A percentile compares a stretch with the other conserved stretches of the same genome.
phyloP scores from a whole-genome alignment of 352 stramenopile genomes.

The Globisporangium radiosum region DNA sequence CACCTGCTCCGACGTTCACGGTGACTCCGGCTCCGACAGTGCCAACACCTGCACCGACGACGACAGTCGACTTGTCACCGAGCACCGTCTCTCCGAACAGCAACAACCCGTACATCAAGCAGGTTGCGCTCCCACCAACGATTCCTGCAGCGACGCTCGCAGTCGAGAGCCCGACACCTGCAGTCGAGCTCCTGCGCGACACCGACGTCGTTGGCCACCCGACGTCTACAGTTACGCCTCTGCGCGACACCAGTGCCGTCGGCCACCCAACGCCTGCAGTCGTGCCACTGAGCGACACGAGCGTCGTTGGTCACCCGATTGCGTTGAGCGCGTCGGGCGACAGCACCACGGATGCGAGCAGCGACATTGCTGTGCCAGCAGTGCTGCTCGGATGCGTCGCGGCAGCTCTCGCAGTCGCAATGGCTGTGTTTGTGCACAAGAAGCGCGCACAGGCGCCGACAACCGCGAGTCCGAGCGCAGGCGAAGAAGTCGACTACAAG shows the following conservation, averaged over 20 bases:
- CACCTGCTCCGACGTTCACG: not conserved
- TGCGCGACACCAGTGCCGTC: no score
- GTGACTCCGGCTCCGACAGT: slow-evolving; percentile 5
- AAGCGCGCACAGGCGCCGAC: slow-evolving; percentile 4
- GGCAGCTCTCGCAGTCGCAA: slow-evolving; percentile 11
- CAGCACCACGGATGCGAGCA: not conserved
- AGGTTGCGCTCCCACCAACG: slow-evolving; percentile 8
- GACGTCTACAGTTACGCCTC: not conserved
- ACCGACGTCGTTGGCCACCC: slow-evolving; percentile 5
- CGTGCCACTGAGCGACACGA: no score
- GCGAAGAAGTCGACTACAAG: slow-evolving; percentile 13
- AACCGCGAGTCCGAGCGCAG: slow-evolving; percentile 2
- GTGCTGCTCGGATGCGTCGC: slow-evolving; percentile 10
- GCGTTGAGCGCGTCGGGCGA: no score
- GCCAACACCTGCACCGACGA: slow-evolving; percentile 9
- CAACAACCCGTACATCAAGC: slow-evolving; percentile 12
- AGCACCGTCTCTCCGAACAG: not conserved
- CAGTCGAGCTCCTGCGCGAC: slow-evolving; percentile 6
- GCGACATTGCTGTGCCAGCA: slow-evolving; percentile 7
- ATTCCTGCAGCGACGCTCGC: slow-evolving; percentile 6
- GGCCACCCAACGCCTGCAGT: no score
- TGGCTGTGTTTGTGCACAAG: slow-evolving; percentile 12
- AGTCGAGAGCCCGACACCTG: slow-evolving; percentile 2
- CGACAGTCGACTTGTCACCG: not conserved
- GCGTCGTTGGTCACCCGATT: no score